Base-by-base conservation (phyloP, 1,139 yeast species). In the Oligophagozyma castellii region DNA sequence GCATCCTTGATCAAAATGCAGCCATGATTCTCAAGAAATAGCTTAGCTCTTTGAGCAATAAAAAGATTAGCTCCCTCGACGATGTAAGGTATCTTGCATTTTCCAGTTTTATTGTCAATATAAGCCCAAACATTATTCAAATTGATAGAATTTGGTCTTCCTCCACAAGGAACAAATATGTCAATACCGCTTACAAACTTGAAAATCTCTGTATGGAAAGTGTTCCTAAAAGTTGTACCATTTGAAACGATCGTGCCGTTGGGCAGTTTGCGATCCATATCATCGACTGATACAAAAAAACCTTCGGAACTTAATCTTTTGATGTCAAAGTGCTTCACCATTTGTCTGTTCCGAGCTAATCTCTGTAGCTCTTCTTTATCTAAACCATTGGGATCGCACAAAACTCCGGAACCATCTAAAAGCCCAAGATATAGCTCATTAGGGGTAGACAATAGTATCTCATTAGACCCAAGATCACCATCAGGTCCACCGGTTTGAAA, bases 401-500 rank as follows among this genome's bases (percentile, higher is more conserved):
- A 60, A 14, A 84, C 95, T 55, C 98, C 98, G 6, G 93, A 78
- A 14, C 98, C 98, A 58, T 89, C 98, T 32, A 89, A 92, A 32
- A 89, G 60, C 34, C 84, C 94, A 41, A 84, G 77, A 51, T 89
- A 89, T 33, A 63, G 67, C 59, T 89, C 98, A 33, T 74, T 68
- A 24, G 58, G 57, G 32, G 75, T 60, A 4, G 95, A 81, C 37
- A 86, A 67, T 43, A 81, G 64, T 46, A 89, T 89, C 61, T 89
- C 98, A 55, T 86, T 86, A 28, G 94, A 80, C 22, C 98, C 98
- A 48, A 89, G 67, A 58, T 89, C 98, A 49, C 98, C 98, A 59
- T 89, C 96, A 38, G 98, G 98, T 27, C 98, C 98, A 59, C 96
- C 98, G 33, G 96, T 89, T 63, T 89, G 98, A 51, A 89, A 64